Base-by-base conservation (phyloP, 768 basidiomycete species). In the Lactarius hatsudake region DNA sequence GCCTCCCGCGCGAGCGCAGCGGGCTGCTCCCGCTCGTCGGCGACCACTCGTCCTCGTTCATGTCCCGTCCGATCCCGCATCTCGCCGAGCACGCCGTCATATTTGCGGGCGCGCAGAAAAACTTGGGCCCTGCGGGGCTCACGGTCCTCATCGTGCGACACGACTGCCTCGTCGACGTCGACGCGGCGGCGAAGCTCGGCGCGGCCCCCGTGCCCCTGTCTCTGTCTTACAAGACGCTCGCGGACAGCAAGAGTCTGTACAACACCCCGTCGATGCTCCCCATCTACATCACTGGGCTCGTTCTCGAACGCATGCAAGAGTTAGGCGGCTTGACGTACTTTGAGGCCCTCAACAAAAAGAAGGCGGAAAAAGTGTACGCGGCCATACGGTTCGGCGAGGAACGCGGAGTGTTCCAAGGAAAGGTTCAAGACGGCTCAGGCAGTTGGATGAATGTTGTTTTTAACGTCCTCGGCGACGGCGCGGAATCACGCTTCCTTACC, bases 361-460 rank as follows among this genome's bases (percentile, higher is more conserved):
- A 98, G 80, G 84, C 88, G 69, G 81, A 85, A 61, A 88, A 87
- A 78, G 74, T 98, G 56, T 98, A 98, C 76, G 79, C 75, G 0
- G 88, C 82, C 5, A 72, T 99, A 68, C 83, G 84, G 70, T 84
- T 86, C 70, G 93, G 93, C 5, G 86, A 89, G 75, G 79, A 78
- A 65, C 83, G 82, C 72, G 93, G 93, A 0, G 78, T 93, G 64
- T 86, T 93, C 72, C 83, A 78, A 71, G 75, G 83, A 26, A 91
- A 90, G 74, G 95, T 96, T 23, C 81, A 85, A 73, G 81, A 83
- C 65, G 89, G 86, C 6, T 86, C 88, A 58, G 84, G 90, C 67
- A 98, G 96, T 77, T 91, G 91, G 87, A 98, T 98, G 96, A 99
- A 99, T 75, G 82, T 93, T 18, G 91, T 93, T 0, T 98, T 98